Base-by-base conservation (phyloP, 2,329 filamentous ascomycete species). In the Alternaria viburni region DNA sequence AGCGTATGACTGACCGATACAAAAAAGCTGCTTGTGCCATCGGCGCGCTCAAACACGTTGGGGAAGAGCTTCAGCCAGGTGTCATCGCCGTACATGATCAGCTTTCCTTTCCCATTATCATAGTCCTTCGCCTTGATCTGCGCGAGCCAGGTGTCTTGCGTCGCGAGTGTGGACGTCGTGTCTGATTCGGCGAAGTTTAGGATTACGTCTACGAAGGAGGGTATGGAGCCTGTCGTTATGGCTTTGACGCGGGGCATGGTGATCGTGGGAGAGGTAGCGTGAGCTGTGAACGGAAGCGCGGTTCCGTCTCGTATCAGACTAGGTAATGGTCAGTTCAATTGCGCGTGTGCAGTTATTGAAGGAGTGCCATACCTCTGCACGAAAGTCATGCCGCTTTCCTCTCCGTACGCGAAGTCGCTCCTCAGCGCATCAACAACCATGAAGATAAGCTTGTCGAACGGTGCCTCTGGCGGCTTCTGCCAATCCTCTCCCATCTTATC, bases 21-120 rank as follows among this genome's bases (percentile, higher is more conserved):
- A 80, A 98, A 99, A 80, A 99, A 99, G 82, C 95, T 98, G 60
- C 93, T 93, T 3, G 96, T 99, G 51, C 96, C 96, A 80, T 99
- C 96, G 54, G 89, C 86, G 44, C 94, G 89, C 70, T 90, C 89
- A 82, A 99, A 99, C 51, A 91, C 93, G 15, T 87, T 89, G 1
- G 96, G 96, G 73, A 99, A 99, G 13, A 99, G 85, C 83, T 97
- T 98, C 71, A 99, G 83, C 96, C 96, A 99, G 19, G 96, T 99
- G 79, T 99, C 96, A 75, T 99, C 96, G 52, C 96, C 96, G 76
- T 96, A 97, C 90, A 99, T 96, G 77, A 97, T 84, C 66, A 98
- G 85, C 73, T 92, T 93, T 19, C 92, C 72, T 21, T 67, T 65
- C 21, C 60, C 66, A 9, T 61, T 54, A 11, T 57, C 93, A 49